phyloP scores from a whole-genome alignment of 331 rosid species.

The Quercus lobata region DNA sequence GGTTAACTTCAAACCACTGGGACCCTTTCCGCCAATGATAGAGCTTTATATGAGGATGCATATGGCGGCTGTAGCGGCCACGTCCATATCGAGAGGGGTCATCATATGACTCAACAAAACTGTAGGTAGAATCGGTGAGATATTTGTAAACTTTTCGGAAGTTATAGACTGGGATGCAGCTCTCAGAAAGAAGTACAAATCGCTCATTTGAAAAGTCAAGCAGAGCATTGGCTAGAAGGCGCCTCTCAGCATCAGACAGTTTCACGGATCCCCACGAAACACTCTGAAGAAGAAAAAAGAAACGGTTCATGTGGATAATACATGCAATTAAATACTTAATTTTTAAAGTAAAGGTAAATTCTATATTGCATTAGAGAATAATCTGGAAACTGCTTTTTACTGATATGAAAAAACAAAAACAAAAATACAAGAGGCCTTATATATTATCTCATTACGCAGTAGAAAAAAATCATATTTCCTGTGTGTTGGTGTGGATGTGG shows the following conservation, averaged over 20 bases:
- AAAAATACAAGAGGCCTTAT: no score
- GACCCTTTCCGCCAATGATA: slow-evolving; percentile 95
- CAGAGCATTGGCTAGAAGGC: slow-evolving; percentile 85
- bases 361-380: not conserved
- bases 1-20: slow-evolving; percentile 85
- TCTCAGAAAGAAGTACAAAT: slow-evolving; percentile 90
- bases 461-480: no score
- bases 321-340: not conserved
- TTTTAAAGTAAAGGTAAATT: not conserved
- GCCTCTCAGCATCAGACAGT: slow-evolving; percentile 86
- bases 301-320: not conserved
- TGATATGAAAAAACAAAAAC: no score
- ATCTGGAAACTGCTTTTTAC: no score
- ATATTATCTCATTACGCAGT: no score
- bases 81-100: slow-evolving; percentile 94
- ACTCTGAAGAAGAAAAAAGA: slow-evolving; percentile 34
- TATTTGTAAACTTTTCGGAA: slow-evolving; percentile 73
- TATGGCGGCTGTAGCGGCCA: slow-evolving; percentile 82
- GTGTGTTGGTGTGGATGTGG: no score
- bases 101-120: slow-evolving; percentile 85
- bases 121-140: slow-evolving; percentile 55
- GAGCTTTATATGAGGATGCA: slow-evolving; percentile 82
- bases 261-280: slow-evolving; percentile 87
- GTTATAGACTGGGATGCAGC: slow-evolving; percentile 89
- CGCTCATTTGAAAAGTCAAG: slow-evolving; percentile 88